Evolutionary conservation across 2,329 filamentous ascomycete genomes (phyloP).

Genomic region (Malbranchea zuffiana): DNA sequence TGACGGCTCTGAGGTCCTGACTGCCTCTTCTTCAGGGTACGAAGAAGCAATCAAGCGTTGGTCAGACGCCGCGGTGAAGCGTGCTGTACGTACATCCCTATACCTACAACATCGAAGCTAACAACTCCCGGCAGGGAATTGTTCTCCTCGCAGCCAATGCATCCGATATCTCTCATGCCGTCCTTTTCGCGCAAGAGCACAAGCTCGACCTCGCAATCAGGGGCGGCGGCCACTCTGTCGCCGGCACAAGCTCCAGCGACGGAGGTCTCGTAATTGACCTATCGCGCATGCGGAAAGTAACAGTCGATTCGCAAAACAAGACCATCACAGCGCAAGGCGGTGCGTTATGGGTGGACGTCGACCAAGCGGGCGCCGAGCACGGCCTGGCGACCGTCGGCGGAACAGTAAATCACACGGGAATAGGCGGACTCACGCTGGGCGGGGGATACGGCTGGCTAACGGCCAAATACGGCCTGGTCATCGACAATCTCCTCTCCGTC

Average conservation of each 20-base stretch:
- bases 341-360: slow-evolving; percentile 45
- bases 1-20: slow-evolving; percentile 12
- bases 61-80: slow-evolving; percentile 16
- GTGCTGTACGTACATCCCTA: slow-evolving; percentile 13
- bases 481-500: slow-evolving; percentile 39
- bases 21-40: slow-evolving; percentile 14
- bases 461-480: slow-evolving; percentile 44
- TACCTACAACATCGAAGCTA: background rate
- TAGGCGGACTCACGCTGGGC: slow-evolving; percentile 48
- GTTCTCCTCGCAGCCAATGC: slow-evolving; percentile 32
- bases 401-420: slow-evolving; percentile 52
- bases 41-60: slow-evolving; percentile 16
- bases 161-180: slow-evolving; percentile 31
- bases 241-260: slow-evolving; percentile 40
- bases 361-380: slow-evolving; percentile 40
- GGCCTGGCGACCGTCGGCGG: slow-evolving; percentile 51
- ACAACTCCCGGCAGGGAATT: slow-evolving; percentile 25
- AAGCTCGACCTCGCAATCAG: slow-evolving; percentile 43
- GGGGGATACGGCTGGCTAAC: slow-evolving; percentile 50
- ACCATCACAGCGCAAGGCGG: slow-evolving; percentile 44
- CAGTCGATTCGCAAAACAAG: slow-evolving; percentile 36
- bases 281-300: slow-evolving; percentile 40
- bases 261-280: slow-evolving; percentile 49
- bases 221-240: slow-evolving; percentile 48
- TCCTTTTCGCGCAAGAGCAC: slow-evolving; percentile 37